phyloP scores from a whole-genome alignment of 2,329 filamentous ascomycete species.

The Stemphylium beticola region DNA sequence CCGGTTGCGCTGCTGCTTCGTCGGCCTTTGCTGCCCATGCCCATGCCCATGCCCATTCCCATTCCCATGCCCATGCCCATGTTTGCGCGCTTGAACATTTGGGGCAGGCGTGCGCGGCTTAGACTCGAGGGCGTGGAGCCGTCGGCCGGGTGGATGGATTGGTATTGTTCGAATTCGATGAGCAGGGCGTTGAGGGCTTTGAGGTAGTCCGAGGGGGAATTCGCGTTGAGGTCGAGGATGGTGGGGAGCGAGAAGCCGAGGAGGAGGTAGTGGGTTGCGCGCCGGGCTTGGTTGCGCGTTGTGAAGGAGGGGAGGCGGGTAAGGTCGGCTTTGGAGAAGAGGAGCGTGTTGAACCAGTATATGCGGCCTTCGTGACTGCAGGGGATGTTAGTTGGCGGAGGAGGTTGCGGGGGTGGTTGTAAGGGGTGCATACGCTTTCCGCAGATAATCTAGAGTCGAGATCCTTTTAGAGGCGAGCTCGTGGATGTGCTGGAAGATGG shows the following conservation, averaged over 20 bases:
- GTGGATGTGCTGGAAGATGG: conserved; percentile 72
- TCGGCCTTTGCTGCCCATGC: conserved; percentile 48
- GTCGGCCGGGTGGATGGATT: conserved; percentile 81
- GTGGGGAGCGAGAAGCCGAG: conserved; percentile 90
- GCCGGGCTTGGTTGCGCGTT: conserved; percentile 79
- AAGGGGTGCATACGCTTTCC: conserved; percentile 74
- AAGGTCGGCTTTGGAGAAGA: conserved; percentile 84
- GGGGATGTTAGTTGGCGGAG: conserved; percentile 11
- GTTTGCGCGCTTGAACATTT: conserved; percentile 57
- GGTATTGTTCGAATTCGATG: conserved; percentile 91
- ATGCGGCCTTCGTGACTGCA: conserved; percentile 86
- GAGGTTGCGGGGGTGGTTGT: conserved; percentile 2
- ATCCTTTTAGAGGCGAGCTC: conserved; percentile 91
- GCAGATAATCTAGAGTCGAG: conserved; percentile 88
- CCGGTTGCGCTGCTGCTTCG: conserved; percentile 67
- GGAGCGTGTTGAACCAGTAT: conserved; percentile 98
- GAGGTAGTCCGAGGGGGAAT: conserved; percentile 82
- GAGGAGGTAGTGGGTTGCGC: conserved; percentile 91
- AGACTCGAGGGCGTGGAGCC: conserved; percentile 72
- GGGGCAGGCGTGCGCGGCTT: conserved; percentile 72
- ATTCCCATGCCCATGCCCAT: conserved; percentile 48
- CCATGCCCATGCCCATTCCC: conserved; percentile 21
- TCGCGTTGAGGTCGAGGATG: conserved; percentile 85
- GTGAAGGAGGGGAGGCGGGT: conserved; percentile 85
- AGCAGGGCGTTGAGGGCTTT: conserved; percentile 84